Base-by-base conservation (phyloP, 2,329 filamentous ascomycete genomes). In the Botryosphaeria dothidea region DNA sequence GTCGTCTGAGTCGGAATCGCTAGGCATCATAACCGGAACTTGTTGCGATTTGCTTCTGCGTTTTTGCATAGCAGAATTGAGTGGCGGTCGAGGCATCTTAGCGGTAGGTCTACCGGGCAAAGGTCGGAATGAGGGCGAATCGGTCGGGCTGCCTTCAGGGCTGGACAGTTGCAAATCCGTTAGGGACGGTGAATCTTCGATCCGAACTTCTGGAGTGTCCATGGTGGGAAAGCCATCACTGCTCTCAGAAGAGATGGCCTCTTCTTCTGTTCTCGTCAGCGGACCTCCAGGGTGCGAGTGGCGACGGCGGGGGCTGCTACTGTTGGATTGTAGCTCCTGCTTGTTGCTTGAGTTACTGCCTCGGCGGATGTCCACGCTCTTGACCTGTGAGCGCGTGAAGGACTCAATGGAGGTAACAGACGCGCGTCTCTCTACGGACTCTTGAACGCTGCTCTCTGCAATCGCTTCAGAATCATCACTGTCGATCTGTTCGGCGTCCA, bases 1-100 rank as follows among this genome's bases (percentile, higher is more conserved):
- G 4, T 57, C 34, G 34, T 64, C 61, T 23, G 61, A 64, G 9
- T 56, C 61, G 7, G 29, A 36, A 13, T 54, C 61, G 49, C 48
- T 54, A 13, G 48, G 51, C 13, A 56, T 54, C 13, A 31, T n/a
- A 62, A 48, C 23, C 17, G 66, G 57, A 11, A 65, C 38, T 19
- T 57, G 41, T 19, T 36, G 38, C 25, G 38, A 48, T 36, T 57
- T 64, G 11, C 27, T 52, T 15, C 62, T 41, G 4, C 77, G 76
- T 67, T 82, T 82, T 15, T 68, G 65, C 75, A 82, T 80, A 13
- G 75, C 74, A 7, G 76, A 76, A 65, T 81, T 81, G 11, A 82
- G 72, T n/a, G 79, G 77, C 13, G 79, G 78, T 8, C 71, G 72
- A 23, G 76, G 71, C 57, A 65, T 69, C 68, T 69, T 73, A 27